phyloP scores from a whole-genome alignment of 2,329 filamentous ascomycete species.

The Fusarium concolor region DNA sequence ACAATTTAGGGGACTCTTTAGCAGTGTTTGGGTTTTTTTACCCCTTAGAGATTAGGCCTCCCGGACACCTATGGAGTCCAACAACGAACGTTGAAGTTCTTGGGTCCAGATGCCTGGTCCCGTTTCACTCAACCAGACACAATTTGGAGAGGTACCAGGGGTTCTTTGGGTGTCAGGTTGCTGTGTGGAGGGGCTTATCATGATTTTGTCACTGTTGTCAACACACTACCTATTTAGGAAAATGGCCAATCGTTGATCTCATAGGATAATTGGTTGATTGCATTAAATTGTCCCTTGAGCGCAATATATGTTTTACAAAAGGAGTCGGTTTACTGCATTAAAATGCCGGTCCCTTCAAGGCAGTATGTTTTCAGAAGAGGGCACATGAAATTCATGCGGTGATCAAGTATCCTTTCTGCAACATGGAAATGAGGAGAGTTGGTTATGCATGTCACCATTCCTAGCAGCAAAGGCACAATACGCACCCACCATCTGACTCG shows the following conservation, averaged over 20 bases:
- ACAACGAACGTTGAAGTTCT: not conserved
- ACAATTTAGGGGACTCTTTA: conserved; percentile 33
- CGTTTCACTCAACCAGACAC: not conserved
- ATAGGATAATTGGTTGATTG: not conserved
- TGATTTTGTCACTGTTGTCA: conserved; percentile 16
- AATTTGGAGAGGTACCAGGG: conserved; percentile 27
- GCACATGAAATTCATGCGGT: conserved; percentile 5
- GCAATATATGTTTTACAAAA: not conserved
- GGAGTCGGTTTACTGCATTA: no score
- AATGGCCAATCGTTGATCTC: conserved; percentile 9
- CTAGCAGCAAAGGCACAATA: conserved; percentile 7
- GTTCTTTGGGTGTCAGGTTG: conserved; percentile 7
- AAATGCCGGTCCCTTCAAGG: no score
- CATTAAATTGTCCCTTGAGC: not conserved
- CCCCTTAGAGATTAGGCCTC: conserved; percentile 17
- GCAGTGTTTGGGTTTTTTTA: conserved; percentile 14
- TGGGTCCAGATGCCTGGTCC: conserved; percentile 9
- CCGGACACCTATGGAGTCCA: not conserved
- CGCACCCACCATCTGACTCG: not conserved
- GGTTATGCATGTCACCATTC: conserved; percentile 16
- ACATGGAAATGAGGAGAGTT: conserved; percentile 2
- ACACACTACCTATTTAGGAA: conserved; percentile 32
- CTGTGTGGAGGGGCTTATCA: conserved; percentile 24
- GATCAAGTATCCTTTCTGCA: not conserved
- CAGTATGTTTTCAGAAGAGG: not conserved